These are phyloP conservation scores for Metschnikowia hibisci DNA, from an alignment of 805 yeast genomes.

Conservation along the genomic window DNA sequence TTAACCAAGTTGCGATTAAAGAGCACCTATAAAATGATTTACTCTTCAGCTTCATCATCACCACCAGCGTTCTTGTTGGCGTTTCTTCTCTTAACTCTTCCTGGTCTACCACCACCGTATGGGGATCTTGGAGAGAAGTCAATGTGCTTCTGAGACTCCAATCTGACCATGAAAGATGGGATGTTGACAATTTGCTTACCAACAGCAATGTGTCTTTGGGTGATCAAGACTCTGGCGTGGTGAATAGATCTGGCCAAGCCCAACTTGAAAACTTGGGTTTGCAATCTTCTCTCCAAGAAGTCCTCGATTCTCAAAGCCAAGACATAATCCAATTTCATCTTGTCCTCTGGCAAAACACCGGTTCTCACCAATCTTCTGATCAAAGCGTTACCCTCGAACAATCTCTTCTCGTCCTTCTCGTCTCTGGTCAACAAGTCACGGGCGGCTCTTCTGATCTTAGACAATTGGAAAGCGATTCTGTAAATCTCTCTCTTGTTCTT, in stretches of 20 bases:
- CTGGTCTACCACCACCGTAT: conserved; percentile 99
- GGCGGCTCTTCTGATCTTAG: conserved; percentile 99
- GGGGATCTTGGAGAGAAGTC: conserved; percentile 99
- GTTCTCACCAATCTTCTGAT: conserved; percentile 98
- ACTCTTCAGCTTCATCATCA: conserved; percentile 59
- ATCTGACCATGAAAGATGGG: conserved; percentile 99
- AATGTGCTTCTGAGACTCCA: conserved; percentile 99
- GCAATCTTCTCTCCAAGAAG: conserved; percentile 99
- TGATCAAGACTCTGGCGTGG: conserved; percentile 98
- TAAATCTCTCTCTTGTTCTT: conserved; percentile 99
- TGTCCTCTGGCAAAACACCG: conserved; percentile 98
- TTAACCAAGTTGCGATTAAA: conserved; percentile 18
- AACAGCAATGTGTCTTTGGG: conserved; percentile 99
- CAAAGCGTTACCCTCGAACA: conserved; percentile 99
- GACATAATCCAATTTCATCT: conserved; percentile 99
- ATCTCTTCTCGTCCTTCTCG: conserved; percentile 99
- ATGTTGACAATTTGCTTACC: conserved; percentile 99
- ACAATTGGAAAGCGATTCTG: conserved; percentile 99
- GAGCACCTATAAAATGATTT: conserved; percentile 31
- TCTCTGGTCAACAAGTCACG: conserved; percentile 99
- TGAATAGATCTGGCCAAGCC: conserved; percentile 99
- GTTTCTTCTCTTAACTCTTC: conserved; percentile 98
- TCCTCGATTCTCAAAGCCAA: conserved; percentile 97
- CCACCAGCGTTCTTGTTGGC: conserved; percentile 54
- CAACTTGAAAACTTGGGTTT: conserved; percentile 99